Base-by-base conservation (phyloP, 2,329 filamentous ascomycete species). In the Alternaria triticimaculans region DNA sequence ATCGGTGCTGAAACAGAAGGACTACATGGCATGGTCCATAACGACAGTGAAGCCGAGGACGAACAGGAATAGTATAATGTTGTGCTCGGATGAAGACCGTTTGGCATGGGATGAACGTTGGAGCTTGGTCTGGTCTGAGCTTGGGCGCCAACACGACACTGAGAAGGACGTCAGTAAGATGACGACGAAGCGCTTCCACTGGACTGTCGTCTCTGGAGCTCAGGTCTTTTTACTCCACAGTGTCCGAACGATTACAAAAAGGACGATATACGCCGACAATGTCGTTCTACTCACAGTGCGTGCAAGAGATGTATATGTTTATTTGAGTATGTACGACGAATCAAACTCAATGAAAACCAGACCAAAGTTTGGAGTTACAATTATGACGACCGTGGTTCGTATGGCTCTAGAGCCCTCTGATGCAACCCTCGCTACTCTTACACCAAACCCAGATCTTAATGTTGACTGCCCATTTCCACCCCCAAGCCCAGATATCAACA, bases 1-100 rank as follows among this genome's bases (percentile, higher is more conserved):
- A 77, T 87, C 48, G 83, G 80, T 3, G 80, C 69, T 2, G 85
- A 88, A 74, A 83, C 81, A 26, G 85, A 87, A 37, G 82, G 82
- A 0, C 71, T 88, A 44, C 72, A 77, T 33, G 83, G 82, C 0
- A 87, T 87, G 85, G 76, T 83, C 7, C 82, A 85, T 73, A 82
- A 83, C 30, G 72, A 74, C 23, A 73, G 73, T 49, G 68, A 74
- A 23, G 66, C 63, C 8, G 53, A 41, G 14, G 12, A 55, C 15
- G 60, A 63, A 6, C 20, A 53, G 14, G 28, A 53, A 15, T 53
- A 53, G 30, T n/a, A 9, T 3, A 18, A 18, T 18, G 15, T 10
- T 4, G 11, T 30, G 5, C 12, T n/a, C 26, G 14, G 14, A n/a
- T 6, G 6, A 23, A 21, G 43, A 45, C 4, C 6, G 11, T 45